These are phyloP conservation scores for Ceratocystis harringtonii DNA, from an alignment of 2,329 filamentous ascomycete genomes.

Conservation along the genomic window DNA sequence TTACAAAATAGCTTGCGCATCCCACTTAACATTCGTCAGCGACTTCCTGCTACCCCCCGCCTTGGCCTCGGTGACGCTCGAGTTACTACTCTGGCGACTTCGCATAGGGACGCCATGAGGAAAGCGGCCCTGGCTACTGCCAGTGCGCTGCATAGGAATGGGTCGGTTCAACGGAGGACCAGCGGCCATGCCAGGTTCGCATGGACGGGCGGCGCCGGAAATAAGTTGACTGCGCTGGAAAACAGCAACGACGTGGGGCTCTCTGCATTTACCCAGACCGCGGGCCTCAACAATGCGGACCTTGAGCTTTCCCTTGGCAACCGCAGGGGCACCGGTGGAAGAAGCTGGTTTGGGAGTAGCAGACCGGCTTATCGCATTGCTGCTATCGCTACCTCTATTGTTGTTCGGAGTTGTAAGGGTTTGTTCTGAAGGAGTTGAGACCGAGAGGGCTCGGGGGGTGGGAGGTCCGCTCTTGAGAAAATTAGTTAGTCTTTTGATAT, in stretches of 20 bases:
- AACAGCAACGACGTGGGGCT: conserved; percentile 91
- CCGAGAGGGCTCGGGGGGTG: conserved; percentile 72
- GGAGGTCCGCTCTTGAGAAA: conserved; percentile 76
- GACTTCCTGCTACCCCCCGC: conserved; percentile 21
- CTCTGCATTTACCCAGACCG: conserved; percentile 63
- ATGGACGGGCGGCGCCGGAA: conserved; percentile 56
- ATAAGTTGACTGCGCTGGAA: conserved; percentile 96
- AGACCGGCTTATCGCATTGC: conserved; percentile 26
- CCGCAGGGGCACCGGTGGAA: conserved; percentile 41
- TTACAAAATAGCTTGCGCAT: conserved; percentile 89
- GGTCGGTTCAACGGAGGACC: conserved; percentile 7
- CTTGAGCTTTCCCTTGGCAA: conserved; percentile 72
- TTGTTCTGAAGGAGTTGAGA: conserved; percentile 9
- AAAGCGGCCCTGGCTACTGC: conserved; percentile 65
- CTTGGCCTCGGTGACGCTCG: conserved; percentile 53
- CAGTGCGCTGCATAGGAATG: conserved; percentile 51
- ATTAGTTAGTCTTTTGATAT: conserved; percentile 76
- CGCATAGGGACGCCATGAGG: conserved; percentile 93
- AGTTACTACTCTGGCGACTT: conserved; percentile 92
- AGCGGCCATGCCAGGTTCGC: conserved; percentile 38
- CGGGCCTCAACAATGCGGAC: conserved; percentile 80
- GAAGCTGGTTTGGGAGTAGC: conserved; percentile 36
- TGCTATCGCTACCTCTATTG: conserved; percentile 3
- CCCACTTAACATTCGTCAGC: conserved; percentile 79
- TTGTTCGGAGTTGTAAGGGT: neutral